These are phyloP conservation scores for Auxenochlorella pyrenoidosa DNA, from an alignment of 139 green algal genomes.

Conservation along the genomic window DNA sequence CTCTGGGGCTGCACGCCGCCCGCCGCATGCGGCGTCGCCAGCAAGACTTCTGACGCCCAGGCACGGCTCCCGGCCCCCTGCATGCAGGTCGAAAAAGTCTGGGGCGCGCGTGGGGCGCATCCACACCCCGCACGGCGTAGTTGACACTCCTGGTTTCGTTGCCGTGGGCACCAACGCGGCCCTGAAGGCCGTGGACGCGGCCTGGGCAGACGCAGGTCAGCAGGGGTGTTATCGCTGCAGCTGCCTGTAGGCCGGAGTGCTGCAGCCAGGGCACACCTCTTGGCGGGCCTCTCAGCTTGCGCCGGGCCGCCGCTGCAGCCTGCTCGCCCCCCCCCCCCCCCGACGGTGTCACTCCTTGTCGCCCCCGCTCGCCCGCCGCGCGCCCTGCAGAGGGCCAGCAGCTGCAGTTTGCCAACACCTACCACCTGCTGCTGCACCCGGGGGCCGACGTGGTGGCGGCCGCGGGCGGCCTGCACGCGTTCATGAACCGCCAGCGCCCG, in stretches of 20 bases:
- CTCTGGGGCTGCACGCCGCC: no score
- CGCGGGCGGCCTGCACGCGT: constrained; percentile 60
- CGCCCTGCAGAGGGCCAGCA: constrained; percentile 32
- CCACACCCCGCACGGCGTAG: constrained; percentile 45
- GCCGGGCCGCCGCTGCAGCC: not conserved
- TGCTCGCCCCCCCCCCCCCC: not conserved
- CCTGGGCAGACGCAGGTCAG: constrained; percentile 37
- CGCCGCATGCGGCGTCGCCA: no score
- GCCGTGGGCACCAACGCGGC: constrained; percentile 63
- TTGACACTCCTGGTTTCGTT: constrained; percentile 62
- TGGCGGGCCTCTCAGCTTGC: not conserved
- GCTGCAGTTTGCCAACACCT: constrained; percentile 58
- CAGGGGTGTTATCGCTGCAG: no score
- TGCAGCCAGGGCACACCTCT: not conserved
- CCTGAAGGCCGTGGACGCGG: constrained; percentile 55
- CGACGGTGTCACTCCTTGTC: not conserved
- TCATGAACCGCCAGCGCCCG: constrained; percentile 54
- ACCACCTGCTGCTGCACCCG: constrained; percentile 65
- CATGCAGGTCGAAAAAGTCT: constrained; percentile 35
- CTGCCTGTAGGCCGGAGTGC: not conserved
- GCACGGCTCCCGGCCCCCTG: no score
- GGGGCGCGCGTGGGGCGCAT: constrained; percentile 41
- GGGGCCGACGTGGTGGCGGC: constrained; percentile 48
- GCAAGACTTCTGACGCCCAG: no score
- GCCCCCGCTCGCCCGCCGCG: no score